Conservation (phyloP, 257 asterid species). For the Penstemon davidsonii region DNA sequence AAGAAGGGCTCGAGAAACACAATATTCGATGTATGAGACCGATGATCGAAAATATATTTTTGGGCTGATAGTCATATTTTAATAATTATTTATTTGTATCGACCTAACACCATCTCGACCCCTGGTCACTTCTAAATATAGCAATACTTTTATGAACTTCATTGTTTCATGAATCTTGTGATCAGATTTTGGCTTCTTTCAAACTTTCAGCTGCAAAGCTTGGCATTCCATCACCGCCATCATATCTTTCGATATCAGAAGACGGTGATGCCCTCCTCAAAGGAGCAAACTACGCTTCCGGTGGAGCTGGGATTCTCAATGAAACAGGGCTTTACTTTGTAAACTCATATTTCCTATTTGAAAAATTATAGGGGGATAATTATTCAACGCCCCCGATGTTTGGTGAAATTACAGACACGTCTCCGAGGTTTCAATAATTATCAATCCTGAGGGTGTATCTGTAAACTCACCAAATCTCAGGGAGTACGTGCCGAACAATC, state of each 20-base stretch:
- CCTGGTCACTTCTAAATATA: too few species aligned
- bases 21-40: too few species aligned
- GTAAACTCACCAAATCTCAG: too few species aligned
- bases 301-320: conserved; percentile 90
- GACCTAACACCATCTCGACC: too few species aligned
- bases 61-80: background rate
- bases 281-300: conserved; percentile 88
- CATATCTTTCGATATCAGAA: conserved; percentile 64
- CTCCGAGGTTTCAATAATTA: too few species aligned
- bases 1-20: too few species aligned
- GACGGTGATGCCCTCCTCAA: conserved; percentile 59
- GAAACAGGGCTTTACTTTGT: conserved; percentile 87
- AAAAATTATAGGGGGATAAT: background rate
- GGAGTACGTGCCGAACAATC: background rate
- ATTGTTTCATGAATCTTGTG: background rate
- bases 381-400: too few species aligned
- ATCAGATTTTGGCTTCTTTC: background rate
- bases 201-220: conserved; percentile 59
- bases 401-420: too few species aligned
- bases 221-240: conserved; percentile 68
- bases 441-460: too few species aligned
- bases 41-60: too few species aligned
- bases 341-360: background rate
- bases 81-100: too few species aligned
- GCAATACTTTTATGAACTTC: too few species aligned